phyloP scores from a whole-genome alignment of 306 rosid genomes.

The Dalbergia cultrata region DNA sequence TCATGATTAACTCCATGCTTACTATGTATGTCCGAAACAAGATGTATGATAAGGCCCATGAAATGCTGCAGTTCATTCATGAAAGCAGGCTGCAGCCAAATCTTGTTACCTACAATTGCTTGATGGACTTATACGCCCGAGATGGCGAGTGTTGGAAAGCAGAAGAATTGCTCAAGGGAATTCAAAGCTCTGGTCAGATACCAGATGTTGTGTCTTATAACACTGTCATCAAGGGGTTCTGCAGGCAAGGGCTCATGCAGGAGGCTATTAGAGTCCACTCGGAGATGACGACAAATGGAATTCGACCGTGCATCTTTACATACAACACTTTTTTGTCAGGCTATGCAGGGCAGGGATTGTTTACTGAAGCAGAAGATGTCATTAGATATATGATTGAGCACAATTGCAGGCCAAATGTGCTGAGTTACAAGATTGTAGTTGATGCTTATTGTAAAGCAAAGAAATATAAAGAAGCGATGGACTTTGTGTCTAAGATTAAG shows the following conservation, averaged over 20 bases:
- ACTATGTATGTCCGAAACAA: conserved; percentile 76
- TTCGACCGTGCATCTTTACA: conserved; percentile 84
- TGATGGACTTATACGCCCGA: conserved; percentile 90
- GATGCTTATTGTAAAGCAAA: conserved; percentile 83
- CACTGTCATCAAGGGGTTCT: conserved; percentile 89
- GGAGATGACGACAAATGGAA: conserved; percentile 78
- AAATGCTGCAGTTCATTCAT: conserved; percentile 67
- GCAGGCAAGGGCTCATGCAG: conserved; percentile 88
- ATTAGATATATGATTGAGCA: conserved; percentile 83
- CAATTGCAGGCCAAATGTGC: conserved; percentile 83
- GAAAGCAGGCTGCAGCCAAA: conserved; percentile 77
- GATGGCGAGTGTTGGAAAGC: conserved; percentile 93
- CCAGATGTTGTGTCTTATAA: conserved; percentile 91
- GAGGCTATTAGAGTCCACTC: conserved; percentile 85
- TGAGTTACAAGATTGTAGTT: conserved; percentile 86
- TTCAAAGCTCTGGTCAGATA: conserved; percentile 66
- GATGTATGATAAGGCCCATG: conserved; percentile 71
- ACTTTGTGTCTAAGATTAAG: conserved; percentile 73
- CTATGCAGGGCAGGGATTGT: conserved; percentile 72
- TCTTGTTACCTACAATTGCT: conserved; percentile 80
- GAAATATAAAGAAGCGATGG: conserved; percentile 74
- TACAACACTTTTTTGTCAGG: conserved; percentile 92
- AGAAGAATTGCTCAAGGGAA: conserved; percentile 79
- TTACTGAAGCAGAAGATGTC: conserved; percentile 84
- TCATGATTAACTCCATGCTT: conserved; percentile 81